Conservation (phyloP, 116 monocot species). For the Phalaenopsis hybrid region DNA sequence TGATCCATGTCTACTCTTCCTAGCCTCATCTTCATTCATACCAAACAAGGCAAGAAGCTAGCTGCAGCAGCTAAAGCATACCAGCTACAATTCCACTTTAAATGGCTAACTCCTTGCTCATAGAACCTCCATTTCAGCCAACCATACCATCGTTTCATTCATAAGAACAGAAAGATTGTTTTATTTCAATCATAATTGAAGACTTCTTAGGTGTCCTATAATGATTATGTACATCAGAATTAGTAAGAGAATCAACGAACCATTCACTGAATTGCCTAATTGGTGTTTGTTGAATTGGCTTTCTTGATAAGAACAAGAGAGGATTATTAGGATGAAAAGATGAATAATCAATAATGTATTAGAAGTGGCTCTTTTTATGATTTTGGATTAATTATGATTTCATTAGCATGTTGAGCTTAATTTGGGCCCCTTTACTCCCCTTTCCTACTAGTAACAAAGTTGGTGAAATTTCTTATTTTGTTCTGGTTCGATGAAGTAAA, state of each 20-base stretch:
- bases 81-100: not conserved
- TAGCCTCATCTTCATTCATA: not conserved
- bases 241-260: not conserved
- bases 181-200: not conserved
- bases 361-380: too few relatives aligned
- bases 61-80: not conserved
- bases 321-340: too few relatives aligned
- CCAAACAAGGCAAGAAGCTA: not conserved
- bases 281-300: constrained; percentile 4
- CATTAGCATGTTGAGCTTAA: too few relatives aligned
- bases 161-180: too few relatives aligned
- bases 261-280: not conserved
- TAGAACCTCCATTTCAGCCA: not conserved
- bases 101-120: not conserved
- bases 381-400: too few relatives aligned
- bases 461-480: too few relatives aligned
- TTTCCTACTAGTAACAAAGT: too few relatives aligned
- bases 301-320: not conserved
- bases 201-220: not conserved
- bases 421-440: too few relatives aligned
- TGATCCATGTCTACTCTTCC: not conserved
- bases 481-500: too few relatives aligned
- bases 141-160: not conserved
- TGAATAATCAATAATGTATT: too few relatives aligned
- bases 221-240: not conserved